Evolutionary conservation across 106 monocot species (phyloP).

Genomic region (Iris macrosiphon): DNA sequence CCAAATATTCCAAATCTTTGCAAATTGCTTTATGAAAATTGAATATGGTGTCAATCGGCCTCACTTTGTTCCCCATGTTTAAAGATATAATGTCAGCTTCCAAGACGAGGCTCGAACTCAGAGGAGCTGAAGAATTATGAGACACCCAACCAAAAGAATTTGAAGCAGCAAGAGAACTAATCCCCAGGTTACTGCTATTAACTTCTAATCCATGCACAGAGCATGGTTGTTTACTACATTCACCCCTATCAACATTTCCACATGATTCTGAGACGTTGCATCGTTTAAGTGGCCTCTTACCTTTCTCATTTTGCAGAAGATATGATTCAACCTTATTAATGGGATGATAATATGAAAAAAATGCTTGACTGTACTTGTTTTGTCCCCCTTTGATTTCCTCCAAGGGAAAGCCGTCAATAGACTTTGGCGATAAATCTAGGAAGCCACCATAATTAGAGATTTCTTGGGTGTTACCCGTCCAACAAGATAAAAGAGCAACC

Average conservation of each 20-base stretch:
- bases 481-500: constrained; percentile 75
- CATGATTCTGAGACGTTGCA: constrained; percentile 18
- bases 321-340: constrained; percentile 5
- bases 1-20: constrained; percentile 90
- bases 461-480: constrained; percentile 68
- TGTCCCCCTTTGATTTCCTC: constrained; percentile 15
- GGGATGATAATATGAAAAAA: constrained; percentile 33
- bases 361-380: constrained; percentile 14
- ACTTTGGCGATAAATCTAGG: constrained; percentile 35
- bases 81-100: constrained; percentile 41
- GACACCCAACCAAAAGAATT: constrained; percentile 43
- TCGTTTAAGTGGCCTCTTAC: constrained; percentile 36
- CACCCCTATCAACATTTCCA: constrained; percentile 6
- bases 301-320: constrained; percentile 5
- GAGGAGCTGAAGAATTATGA: constrained; percentile 51
- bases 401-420: constrained; percentile 4
- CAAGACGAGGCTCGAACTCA: constrained; percentile 58
- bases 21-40: constrained; percentile 89
- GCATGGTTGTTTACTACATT: constrained; percentile 29
- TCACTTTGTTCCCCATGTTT: constrained; percentile 22
- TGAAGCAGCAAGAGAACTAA: constrained; percentile 27
- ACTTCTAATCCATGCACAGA: constrained; percentile 53
- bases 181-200: constrained; percentile 26
- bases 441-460: constrained; percentile 35
- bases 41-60: constrained; percentile 90